A percentile compares a stretch with the other conserved stretches of the same genome.
These are phyloP conservation scores for Pseudopediastrum boryanum DNA, from an alignment of 139 green algal species.

Conservation along the genomic window DNA sequence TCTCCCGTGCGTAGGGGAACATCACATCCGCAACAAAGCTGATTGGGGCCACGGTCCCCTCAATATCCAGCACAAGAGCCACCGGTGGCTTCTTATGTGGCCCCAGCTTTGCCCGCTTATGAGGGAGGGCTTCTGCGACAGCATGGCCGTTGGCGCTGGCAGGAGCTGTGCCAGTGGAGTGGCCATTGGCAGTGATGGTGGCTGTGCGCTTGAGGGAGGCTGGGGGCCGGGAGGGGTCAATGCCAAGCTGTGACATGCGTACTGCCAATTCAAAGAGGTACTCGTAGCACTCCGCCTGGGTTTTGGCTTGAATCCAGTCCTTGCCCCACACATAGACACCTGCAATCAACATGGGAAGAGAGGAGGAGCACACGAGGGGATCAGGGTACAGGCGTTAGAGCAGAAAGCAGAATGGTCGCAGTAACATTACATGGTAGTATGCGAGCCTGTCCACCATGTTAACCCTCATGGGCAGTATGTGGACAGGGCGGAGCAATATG, in stretches of 20 bases:
- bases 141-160: slow-evolving; percentile 24
- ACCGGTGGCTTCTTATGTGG: slow-evolving; percentile 41
- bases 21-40: slow-evolving; percentile 87
- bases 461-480: no score
- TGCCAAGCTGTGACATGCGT: slow-evolving; percentile 76
- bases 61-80: slow-evolving; percentile 93
- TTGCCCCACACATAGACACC: slow-evolving; percentile 94
- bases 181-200: neutral
- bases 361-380: neutral
- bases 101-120: slow-evolving; percentile 31
- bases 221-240: slow-evolving; percentile 65
- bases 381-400: no score
- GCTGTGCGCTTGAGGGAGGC: slow-evolving; percentile 8
- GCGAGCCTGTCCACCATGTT: no score
- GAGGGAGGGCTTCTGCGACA: no score
- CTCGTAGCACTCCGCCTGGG: slow-evolving; percentile 95
- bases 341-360: slow-evolving; percentile 12
- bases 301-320: slow-evolving; percentile 79
- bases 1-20: slow-evolving; percentile 82
- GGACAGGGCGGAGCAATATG: no score
- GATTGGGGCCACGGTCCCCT: slow-evolving; percentile 94
- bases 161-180: neutral
- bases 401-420: no score
- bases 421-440: no score
- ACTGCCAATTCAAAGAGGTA: slow-evolving; percentile 94